phyloP scores from a whole-genome alignment of 805 yeast genomes.

The Saccharomycopsis olivae region DNA sequence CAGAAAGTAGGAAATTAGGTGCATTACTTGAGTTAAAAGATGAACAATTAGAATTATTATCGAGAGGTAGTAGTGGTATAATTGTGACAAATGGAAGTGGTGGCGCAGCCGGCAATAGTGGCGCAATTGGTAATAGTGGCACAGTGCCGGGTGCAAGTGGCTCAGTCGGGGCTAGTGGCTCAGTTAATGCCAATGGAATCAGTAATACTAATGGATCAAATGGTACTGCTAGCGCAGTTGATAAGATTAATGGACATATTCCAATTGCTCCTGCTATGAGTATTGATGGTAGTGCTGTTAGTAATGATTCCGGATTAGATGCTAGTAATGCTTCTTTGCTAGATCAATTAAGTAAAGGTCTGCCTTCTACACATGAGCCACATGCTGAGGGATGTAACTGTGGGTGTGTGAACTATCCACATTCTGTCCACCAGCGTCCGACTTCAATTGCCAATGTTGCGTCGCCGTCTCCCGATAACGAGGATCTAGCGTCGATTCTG shows the following conservation, averaged over 20 bases:
- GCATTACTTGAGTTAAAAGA: slow-evolving; percentile 56
- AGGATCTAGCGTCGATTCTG: slow-evolving; percentile 21
- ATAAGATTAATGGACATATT: not conserved
- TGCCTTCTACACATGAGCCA: slow-evolving; percentile 23
- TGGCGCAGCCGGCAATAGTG: not conserved
- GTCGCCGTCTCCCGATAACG: too few species aligned
- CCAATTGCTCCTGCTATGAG: not conserved
- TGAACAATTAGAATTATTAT: slow-evolving; percentile 41
- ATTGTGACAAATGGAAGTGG: not conserved
- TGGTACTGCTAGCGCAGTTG: not conserved
- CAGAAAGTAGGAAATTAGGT: slow-evolving; percentile 61
- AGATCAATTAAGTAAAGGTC: slow-evolving; percentile 21
- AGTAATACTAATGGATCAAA: not conserved
- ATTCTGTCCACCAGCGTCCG: slow-evolving; percentile 49
- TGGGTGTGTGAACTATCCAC: slow-evolving; percentile 39
- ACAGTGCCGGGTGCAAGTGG: not conserved
- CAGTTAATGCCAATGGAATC: not conserved
- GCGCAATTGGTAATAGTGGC: not conserved
- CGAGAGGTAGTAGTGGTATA: slow-evolving; percentile 20
- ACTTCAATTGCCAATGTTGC: slow-evolving; percentile 55
- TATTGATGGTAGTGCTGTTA: not conserved
- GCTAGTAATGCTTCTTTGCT: slow-evolving; percentile 27
- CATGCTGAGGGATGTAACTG: slow-evolving; percentile 45
- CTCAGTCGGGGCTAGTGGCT: too few species aligned
- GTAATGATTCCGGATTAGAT: slow-evolving; percentile 19